Percentiles rank a stretch among this genome's conserved stretches.
phyloP scores from a whole-genome alignment of 257 asterid species.

The Linderniella brevidens region DNA sequence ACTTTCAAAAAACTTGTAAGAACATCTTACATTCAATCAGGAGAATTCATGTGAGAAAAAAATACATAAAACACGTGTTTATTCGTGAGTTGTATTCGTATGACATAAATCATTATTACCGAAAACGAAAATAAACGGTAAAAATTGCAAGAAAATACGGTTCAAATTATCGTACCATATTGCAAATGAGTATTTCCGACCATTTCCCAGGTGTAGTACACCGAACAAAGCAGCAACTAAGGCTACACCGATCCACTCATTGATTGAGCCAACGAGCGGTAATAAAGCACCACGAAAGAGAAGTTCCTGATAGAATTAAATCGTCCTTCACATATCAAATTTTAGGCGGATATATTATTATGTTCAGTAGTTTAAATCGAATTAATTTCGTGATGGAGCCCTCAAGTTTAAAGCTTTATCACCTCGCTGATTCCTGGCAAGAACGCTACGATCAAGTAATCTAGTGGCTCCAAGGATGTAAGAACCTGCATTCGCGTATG shows the following conservation, averaged over 20 bases:
- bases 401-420: neutral
- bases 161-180: conserved; percentile 30
- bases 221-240: conserved; percentile 70
- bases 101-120: too few relatives aligned
- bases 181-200: conserved; percentile 81
- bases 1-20: too few relatives aligned
- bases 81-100: too few relatives aligned
- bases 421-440: conserved; percentile 87
- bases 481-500: conserved; percentile 40
- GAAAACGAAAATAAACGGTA: too few relatives aligned
- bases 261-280: conserved; percentile 42
- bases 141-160: neutral
- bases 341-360: neutral
- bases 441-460: conserved; percentile 65
- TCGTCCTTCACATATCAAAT: neutral
- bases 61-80: too few relatives aligned
- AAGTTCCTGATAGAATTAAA: conserved; percentile 33
- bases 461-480: conserved; percentile 61
- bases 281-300: conserved; percentile 78
- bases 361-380: neutral
- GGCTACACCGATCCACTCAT: conserved; percentile 27
- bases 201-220: conserved; percentile 64
- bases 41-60: neutral
- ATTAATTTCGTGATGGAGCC: neutral
- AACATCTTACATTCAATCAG: neutral